Base-by-base conservation (phyloP, 768 basidiomycete genomes). In the Porphyrellus cyaneotinctus region DNA sequence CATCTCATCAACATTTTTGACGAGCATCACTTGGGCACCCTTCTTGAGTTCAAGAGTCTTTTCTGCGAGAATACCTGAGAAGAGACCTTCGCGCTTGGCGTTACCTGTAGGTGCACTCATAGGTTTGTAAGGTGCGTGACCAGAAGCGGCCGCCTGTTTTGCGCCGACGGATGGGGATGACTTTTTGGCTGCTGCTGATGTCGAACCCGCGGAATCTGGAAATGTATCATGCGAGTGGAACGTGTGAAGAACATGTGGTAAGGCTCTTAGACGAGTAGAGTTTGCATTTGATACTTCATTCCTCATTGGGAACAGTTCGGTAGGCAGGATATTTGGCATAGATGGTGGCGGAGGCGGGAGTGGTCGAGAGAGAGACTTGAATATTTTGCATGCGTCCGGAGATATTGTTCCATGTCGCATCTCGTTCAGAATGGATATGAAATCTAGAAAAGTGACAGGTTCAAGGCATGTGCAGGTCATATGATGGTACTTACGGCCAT, bases 361-460 rank as follows among this genome's bases (percentile, higher is more conserved):
- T 53, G 45, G 59, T 28, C 59, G 70, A 0, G 74, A 69, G 7
- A 87, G 74, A 4, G 67, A 62, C 30, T 70, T 70, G 71, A 87
- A 86, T 24, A 70, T 73, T 15, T 51, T 52, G 31, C 79, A 76
- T 1, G 82, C 79, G 1, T 70, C 63, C 0, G 66, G 56, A 0
- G 78, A 76, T 24, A 87, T 74, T 5, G 61, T 66, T 0, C 88
- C 88, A 42, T 78, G 79, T 24, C 88, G 80, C 70, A 88, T 81
- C 65, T 87, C 81, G 64, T 90, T 90, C n/a, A 91, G 69, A 66
- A 88, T 79, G 47, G 81, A 76, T 54, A 89, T 77, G 58, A 91
- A 87, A 26, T 73, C 85, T 87, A 57, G 22, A 31, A 18, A 20
- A 23, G 18, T 26, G n/a, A 23, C 3, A 13, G 50, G 44, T 36